Percentiles rank a stretch among this genome's conserved stretches.
Conservation (phyloP, 805 yeast genomes). For the Saturnispora mendoncae region DNA sequence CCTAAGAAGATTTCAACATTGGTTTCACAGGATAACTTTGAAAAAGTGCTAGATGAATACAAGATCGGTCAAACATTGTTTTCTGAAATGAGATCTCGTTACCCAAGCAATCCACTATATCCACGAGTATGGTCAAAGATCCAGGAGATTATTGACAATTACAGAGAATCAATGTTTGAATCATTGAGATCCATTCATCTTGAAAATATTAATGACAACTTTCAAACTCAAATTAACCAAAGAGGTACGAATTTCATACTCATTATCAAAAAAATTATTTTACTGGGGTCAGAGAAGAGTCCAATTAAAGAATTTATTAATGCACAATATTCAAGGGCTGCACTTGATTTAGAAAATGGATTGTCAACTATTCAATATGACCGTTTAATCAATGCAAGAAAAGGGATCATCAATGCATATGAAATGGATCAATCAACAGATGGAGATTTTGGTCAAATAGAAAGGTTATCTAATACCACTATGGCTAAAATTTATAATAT, state of each 20-base stretch:
- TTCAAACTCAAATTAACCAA: constrained; percentile 11
- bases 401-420: constrained; percentile 32
- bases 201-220: constrained; percentile 21
- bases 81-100: constrained; percentile 8
- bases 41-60: constrained; percentile 48
- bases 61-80: constrained; percentile 34
- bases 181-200: constrained; percentile 31
- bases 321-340: constrained; percentile 37
- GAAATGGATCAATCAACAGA: constrained; percentile 10
- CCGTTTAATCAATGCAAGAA: constrained; percentile 33
- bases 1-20: constrained; percentile 40
- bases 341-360: constrained; percentile 31
- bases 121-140: constrained; percentile 50
- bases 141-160: constrained; percentile 42
- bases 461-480: constrained; percentile 21
- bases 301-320: constrained; percentile 59
- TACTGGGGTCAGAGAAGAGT: constrained; percentile 51
- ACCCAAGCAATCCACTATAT: constrained; percentile 27
- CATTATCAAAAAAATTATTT: constrained; percentile 46
- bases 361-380: constrained; percentile 33
- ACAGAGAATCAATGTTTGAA: constrained; percentile 47
- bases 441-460: constrained; percentile 8
- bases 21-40: constrained; percentile 45
- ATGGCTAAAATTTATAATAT: constrained; percentile 20
- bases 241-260: constrained; percentile 29